Conservation (phyloP, 2,329 filamentous ascomycete genomes). For the Penicillium sp. region DNA sequence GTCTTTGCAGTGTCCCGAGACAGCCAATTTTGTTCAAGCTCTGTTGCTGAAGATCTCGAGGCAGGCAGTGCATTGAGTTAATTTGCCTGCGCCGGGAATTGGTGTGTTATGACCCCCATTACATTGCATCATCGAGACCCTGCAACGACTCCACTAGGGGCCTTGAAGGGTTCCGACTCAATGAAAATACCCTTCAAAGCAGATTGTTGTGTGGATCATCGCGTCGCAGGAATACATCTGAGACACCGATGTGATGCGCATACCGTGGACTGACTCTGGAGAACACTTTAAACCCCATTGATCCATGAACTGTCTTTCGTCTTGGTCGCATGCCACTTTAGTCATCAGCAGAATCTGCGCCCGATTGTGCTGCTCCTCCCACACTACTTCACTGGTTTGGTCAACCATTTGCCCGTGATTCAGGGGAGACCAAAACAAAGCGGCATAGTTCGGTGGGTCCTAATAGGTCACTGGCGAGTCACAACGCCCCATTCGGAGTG, state of each 20-base stretch:
- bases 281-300: neutral
- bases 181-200: neutral
- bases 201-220: neutral
- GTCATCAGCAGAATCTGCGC: neutral
- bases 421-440: constrained; percentile 21
- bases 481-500: neutral
- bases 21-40: neutral
- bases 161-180: neutral
- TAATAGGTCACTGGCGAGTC: constrained; percentile 2
- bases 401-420: neutral
- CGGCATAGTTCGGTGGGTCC: constrained; percentile 21
- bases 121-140: constrained; percentile 6
- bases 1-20: neutral
- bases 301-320: neutral
- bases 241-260: constrained; percentile 7
- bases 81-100: neutral
- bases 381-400: neutral
- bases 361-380: neutral
- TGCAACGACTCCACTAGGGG: neutral
- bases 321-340: constrained; percentile 4
- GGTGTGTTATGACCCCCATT: neutral
- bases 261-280: constrained; percentile 2
- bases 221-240: constrained; percentile 1
- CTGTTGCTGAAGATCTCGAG: neutral
- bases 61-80: constrained; percentile 1